Conservation (phyloP, 805 yeast genomes). For the Hanseniaspora lindneri region DNA sequence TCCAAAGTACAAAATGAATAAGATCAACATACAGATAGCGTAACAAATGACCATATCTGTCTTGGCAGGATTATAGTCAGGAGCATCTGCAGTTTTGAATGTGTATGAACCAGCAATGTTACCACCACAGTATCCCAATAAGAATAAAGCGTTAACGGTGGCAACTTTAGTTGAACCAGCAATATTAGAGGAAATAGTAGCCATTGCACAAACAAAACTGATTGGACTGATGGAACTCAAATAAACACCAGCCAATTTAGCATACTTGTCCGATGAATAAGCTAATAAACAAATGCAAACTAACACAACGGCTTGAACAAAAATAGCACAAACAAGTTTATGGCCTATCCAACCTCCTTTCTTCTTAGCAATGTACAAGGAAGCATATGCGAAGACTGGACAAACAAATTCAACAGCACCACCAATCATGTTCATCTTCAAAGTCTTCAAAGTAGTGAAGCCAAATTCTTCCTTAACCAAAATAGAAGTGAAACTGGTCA, state of each 20-base stretch:
- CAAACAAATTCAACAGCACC: constrained; percentile 38
- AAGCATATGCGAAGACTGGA: constrained; percentile 26
- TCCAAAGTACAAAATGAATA: constrained; percentile 25
- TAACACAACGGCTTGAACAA: constrained; percentile 26
- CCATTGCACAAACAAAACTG: constrained; percentile 28
- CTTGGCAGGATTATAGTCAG: constrained; percentile 46
- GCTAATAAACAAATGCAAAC: constrained; percentile 36
- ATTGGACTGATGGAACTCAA: constrained; percentile 31
- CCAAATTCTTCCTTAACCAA: constrained; percentile 35
- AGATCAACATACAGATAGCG: constrained; percentile 30
- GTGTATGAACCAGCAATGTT: constrained; percentile 66
- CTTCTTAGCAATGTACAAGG: constrained; percentile 20
- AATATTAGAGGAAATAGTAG: constrained; percentile 37
- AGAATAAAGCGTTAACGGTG: constrained; percentile 43
- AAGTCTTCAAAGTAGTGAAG: constrained; percentile 31
- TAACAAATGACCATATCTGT: constrained; percentile 41
- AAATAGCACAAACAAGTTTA: constrained; percentile 28
- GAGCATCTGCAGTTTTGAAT: constrained; percentile 47
- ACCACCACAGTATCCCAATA: constrained; percentile 57
- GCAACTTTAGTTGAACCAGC: constrained; percentile 69
- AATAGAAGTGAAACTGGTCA: constrained; percentile 38
- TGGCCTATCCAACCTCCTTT: constrained; percentile 19
- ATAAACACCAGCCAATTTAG: constrained; percentile 33
- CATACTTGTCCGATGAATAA: constrained; percentile 29
- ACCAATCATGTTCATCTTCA: constrained; percentile 36